These are phyloP conservation scores for Davidsoniella australis DNA, from an alignment of 2,329 filamentous ascomycete genomes.

Conservation along the genomic window DNA sequence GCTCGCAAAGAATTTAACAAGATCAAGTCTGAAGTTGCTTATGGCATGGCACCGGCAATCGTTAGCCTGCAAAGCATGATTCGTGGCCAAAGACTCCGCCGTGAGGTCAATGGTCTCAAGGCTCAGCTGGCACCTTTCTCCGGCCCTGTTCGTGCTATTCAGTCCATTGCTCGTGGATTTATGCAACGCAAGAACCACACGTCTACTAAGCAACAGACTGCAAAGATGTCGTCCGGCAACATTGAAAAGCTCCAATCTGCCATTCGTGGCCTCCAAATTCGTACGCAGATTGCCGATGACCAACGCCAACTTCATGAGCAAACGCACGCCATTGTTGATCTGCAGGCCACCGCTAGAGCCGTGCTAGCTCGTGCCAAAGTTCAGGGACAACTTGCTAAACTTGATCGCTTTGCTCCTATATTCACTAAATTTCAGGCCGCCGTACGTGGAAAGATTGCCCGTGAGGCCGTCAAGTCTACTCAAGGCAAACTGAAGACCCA, in stretches of 20 bases:
- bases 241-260: slow-evolving; percentile 42
- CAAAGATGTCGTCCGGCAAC: slow-evolving; percentile 28
- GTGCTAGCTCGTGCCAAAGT: slow-evolving; percentile 62
- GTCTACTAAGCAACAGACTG: slow-evolving; percentile 38
- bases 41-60: slow-evolving; percentile 33
- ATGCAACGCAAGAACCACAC: slow-evolving; percentile 41
- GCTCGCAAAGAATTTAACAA: slow-evolving; percentile 4
- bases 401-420: slow-evolving; percentile 33
- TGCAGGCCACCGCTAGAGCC: slow-evolving; percentile 64
- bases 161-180: slow-evolving; percentile 50
- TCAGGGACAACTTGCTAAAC: slow-evolving; percentile 53
- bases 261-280: slow-evolving; percentile 43
- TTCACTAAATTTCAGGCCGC: slow-evolving; percentile 41
- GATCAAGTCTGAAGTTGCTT: slow-evolving; percentile 8
- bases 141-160: slow-evolving; percentile 47
- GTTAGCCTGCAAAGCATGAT: slow-evolving; percentile 69
- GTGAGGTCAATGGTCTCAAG: slow-evolving; percentile 37
- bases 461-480: slow-evolving; percentile 26
- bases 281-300: slow-evolving; percentile 31
- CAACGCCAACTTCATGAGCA: slow-evolving; percentile 48
- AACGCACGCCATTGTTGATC: slow-evolving; percentile 45
- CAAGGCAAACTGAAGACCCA: slow-evolving; percentile 32
- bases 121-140: slow-evolving; percentile 44
- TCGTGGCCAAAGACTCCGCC: slow-evolving; percentile 47
- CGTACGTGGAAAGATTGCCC: slow-evolving; percentile 34